Percentiles rank a stretch among this genome's conserved stretches.
phyloP scores from a whole-genome alignment of 2,329 filamentous ascomycete genomes.

The Aspergillus fijiensis region DNA sequence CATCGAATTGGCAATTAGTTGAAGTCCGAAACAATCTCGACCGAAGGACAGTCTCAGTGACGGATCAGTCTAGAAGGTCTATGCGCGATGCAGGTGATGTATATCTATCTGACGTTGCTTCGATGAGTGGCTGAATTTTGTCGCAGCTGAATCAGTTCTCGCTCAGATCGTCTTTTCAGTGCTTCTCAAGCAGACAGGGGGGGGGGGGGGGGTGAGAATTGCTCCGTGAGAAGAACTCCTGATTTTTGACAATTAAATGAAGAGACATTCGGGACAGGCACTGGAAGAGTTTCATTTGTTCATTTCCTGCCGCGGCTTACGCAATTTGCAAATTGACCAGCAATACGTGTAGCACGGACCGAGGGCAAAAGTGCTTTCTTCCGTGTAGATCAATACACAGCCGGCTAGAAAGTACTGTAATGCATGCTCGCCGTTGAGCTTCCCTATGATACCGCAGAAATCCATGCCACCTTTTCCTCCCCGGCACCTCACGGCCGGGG shows the following conservation, averaged over 20 bases:
- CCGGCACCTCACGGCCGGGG: neutral
- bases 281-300: neutral
- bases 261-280: neutral
- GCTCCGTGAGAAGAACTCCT: conserved; percentile 1
- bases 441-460: neutral
- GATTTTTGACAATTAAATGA: neutral
- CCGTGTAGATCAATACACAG: neutral
- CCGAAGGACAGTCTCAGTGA: conserved; percentile 10
- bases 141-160: neutral
- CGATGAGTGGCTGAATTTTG: conserved; percentile 4
- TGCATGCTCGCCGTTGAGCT: conserved; percentile 8
- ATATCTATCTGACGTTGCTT: conserved; percentile 3
- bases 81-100: conserved; percentile 9
- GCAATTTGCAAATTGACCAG: neutral
- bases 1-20: conserved; percentile 11
- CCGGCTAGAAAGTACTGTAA: neutral
- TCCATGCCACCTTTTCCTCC: neutral
- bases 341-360: neutral
- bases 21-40: conserved; percentile 12
- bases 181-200: neutral
- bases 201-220: neutral
- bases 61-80: conserved; percentile 10
- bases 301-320: conserved; percentile 1
- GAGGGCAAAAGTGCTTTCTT: neutral
- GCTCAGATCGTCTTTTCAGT: neutral